Conservation (phyloP, 2,329 filamentous ascomycete genomes). For the Colletotrichum sp. region DNA sequence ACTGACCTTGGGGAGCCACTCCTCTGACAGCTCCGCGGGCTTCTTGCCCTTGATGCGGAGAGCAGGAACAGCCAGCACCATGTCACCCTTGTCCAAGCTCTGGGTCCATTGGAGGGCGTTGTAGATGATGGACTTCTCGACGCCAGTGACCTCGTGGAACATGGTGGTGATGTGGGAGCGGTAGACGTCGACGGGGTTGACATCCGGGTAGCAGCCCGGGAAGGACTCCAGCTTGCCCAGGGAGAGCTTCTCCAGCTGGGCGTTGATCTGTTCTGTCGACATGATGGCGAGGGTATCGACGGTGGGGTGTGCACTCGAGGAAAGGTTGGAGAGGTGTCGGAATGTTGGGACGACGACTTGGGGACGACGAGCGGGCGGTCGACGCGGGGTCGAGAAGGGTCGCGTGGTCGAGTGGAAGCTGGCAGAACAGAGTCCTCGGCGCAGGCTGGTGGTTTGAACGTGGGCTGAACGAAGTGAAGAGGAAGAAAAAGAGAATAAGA, state of each 20-base stretch:
- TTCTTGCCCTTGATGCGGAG: slow-evolving; percentile 77
- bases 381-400: neutral
- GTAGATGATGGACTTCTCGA: slow-evolving; percentile 75
- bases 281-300: slow-evolving; percentile 23
- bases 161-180: slow-evolving; percentile 76
- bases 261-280: slow-evolving; percentile 32
- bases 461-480: slow-evolving; percentile 7
- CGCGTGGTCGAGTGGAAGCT: neutral
- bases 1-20: slow-evolving; percentile 66
- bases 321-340: neutral
- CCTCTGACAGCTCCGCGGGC: slow-evolving; percentile 63
- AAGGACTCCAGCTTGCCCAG: slow-evolving; percentile 45
- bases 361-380: neutral
- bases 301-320: neutral
- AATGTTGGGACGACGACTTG: neutral
- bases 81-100: slow-evolving; percentile 81
- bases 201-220: slow-evolving; percentile 66
- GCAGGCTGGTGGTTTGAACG: neutral
- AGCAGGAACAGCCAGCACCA: slow-evolving; percentile 80
- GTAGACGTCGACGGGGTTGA: slow-evolving; percentile 82
- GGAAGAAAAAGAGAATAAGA: slow-evolving; percentile 2
- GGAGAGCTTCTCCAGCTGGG: slow-evolving; percentile 38
- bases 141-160: slow-evolving; percentile 71
- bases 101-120: slow-evolving; percentile 79
- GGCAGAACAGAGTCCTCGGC: slow-evolving; percentile 3